These are phyloP conservation scores for Trypanosomatidae sp. DNA, from an alignment of 208 protist genomes.

Conservation along the genomic window DNA sequence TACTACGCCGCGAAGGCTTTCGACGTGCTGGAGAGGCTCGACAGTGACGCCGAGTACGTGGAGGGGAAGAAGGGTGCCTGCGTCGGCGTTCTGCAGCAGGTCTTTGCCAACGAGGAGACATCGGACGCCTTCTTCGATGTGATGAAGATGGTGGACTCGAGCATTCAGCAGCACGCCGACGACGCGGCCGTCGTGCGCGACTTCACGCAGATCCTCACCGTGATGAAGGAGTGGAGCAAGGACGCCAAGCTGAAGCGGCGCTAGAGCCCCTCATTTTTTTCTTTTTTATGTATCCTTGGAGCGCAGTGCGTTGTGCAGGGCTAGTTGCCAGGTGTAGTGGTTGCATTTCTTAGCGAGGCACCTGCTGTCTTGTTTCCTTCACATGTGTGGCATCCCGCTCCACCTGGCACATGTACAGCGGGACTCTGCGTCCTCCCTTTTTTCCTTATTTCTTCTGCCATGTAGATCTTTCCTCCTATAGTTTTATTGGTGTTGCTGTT, in stretches of 20 bases:
- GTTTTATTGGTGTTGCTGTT: no score
- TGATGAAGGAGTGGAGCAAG: conserved; percentile 95
- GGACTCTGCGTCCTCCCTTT: no score
- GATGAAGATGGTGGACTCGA: conserved; percentile 91
- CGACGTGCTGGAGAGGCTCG: conserved; percentile 96
- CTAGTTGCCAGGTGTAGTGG: no score
- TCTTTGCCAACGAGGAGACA: conserved; percentile 90
- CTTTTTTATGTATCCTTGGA: no score
- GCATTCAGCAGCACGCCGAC: conserved; percentile 66
- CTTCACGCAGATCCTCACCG: conserved; percentile 81
- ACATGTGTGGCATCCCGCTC: no score
- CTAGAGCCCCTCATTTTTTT: background rate
- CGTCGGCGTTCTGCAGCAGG: conserved; percentile 96
- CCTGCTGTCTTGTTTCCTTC: no score
- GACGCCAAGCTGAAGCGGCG: conserved; percentile 84
- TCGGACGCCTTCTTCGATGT: conserved; percentile 91
- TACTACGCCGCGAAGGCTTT: conserved; percentile 98
- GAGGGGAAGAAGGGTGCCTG: conserved; percentile 97
- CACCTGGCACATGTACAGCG: no score
- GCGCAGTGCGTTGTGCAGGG: no score
- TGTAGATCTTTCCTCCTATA: no score
- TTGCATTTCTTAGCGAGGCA: no score
- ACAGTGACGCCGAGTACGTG: conserved; percentile 95
- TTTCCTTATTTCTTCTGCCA: no score
- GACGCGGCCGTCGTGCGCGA: conserved; percentile 59